A percentile compares a stretch with the other conserved stretches of the same genome.
Evolutionary conservation across 495 filamentous ascomycete species (phyloP).

Genomic region (Trichocladium antarcticum): DNA sequence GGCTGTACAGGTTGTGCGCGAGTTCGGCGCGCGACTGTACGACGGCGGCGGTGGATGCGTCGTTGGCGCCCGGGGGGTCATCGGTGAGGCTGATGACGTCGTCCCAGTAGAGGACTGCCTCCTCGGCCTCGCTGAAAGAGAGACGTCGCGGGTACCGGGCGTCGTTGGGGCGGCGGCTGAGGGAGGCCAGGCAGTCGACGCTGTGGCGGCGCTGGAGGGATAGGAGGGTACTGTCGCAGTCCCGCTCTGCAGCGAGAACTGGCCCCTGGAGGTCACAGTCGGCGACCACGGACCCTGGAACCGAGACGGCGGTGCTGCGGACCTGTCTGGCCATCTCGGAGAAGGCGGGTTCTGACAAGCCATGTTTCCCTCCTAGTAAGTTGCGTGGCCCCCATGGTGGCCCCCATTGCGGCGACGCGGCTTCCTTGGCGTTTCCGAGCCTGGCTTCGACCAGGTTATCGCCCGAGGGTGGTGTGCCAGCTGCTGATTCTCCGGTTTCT

Average conservation of each 20-base stretch:
- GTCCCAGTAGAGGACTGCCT: slow-evolving; percentile 68
- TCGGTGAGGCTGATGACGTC: slow-evolving; percentile 35
- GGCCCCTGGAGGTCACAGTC: slow-evolving; percentile 36
- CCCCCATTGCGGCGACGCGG: too few relatives aligned
- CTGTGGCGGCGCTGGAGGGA: slow-evolving; percentile 41
- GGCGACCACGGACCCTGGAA: slow-evolving; percentile 33
- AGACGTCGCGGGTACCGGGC: slow-evolving; percentile 66
- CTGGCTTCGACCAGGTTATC: slow-evolving; percentile 1
- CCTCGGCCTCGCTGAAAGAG: slow-evolving; percentile 83
- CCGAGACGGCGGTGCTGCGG: slow-evolving; percentile 24
- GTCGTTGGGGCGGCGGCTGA: slow-evolving; percentile 35
- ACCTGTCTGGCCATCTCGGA: slow-evolving; percentile 18
- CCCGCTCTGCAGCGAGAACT: slow-evolving; percentile 29
- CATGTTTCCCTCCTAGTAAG: slow-evolving; percentile 4
- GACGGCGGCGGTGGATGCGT: not conserved
- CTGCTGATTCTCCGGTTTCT: slow-evolving; percentile 19
- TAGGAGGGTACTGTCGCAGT: slow-evolving; percentile 11
- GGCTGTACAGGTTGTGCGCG: slow-evolving; percentile 46
- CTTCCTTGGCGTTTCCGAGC: not conserved
- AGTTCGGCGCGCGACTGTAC: slow-evolving; percentile 38
- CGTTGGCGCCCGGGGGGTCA: slow-evolving; percentile 30
- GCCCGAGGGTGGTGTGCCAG: not conserved
- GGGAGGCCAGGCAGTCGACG: slow-evolving; percentile 28
- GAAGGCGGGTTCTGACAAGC: slow-evolving; percentile 1
- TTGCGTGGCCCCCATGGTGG: not conserved